Conservation (phyloP, 2,329 filamentous ascomycete genomes). For the Pestalotiopsis fici region DNA sequence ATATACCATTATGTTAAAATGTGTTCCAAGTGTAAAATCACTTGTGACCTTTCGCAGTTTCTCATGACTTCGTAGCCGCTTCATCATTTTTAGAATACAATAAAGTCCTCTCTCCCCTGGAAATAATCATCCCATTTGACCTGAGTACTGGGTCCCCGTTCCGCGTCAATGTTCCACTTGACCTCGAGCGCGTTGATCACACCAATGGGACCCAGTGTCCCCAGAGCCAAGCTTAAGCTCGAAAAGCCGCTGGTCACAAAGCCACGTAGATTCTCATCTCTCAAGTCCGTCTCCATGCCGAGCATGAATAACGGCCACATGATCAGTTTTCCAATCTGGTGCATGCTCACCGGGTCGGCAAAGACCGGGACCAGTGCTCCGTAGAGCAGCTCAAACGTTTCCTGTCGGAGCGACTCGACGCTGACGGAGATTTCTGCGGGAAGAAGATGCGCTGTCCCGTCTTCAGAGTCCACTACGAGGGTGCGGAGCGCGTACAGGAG, state of each 20-base stretch:
- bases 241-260: constrained; percentile 10
- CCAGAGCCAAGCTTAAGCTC: constrained; percentile 7
- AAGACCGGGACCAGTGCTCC: constrained; percentile 7
- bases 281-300: constrained; percentile 9
- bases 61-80: neutral
- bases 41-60: neutral
- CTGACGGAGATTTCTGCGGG: neutral
- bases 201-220: constrained; percentile 8
- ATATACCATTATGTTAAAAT: neutral
- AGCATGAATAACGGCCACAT: constrained; percentile 14
- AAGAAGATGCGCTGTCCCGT: neutral
- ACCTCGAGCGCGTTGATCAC: constrained; percentile 5
- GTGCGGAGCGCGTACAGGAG: constrained; percentile 11
- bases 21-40: no score
- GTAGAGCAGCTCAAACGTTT: neutral
- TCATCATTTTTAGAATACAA: constrained; percentile 7
- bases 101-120: constrained; percentile 12
- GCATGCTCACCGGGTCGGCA: constrained; percentile 8
- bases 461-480: constrained; percentile 9
- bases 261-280: neutral
- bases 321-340: constrained; percentile 13
- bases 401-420: neutral
- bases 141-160: neutral
- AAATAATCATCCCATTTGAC: constrained; percentile 12
- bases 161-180: constrained; percentile 9